Conservation (phyloP, 2,329 filamentous ascomycete species). For the Pyrenophora graminea region DNA sequence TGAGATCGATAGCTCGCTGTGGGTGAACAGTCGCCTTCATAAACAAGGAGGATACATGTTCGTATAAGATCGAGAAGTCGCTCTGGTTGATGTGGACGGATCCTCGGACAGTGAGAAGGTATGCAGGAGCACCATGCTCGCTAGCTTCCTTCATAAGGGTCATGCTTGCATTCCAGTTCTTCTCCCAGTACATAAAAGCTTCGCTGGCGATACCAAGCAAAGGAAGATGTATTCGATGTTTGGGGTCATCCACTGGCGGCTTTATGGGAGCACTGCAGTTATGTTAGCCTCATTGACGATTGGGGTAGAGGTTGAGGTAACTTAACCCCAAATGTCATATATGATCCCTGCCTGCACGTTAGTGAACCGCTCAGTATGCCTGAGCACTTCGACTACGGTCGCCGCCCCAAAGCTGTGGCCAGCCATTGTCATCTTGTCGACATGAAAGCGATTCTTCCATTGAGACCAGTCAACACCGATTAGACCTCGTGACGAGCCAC, state of each 20-base stretch:
- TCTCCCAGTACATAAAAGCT: conserved; percentile 71
- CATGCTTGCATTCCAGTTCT: conserved; percentile 64
- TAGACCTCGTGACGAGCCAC: conserved; percentile 63
- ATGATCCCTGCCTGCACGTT: conserved; percentile 68
- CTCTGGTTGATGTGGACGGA: conserved; percentile 69
- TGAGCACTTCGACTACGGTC: conserved; percentile 64
- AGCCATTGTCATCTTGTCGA: conserved; percentile 63
- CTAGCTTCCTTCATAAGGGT: conserved; percentile 61
- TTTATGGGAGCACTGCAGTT: conserved; percentile 51
- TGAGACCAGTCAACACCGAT: conserved; percentile 60
- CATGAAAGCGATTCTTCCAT: conserved; percentile 62
- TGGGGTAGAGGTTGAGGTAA: neutral
- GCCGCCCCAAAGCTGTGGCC: conserved; percentile 71
- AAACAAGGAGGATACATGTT: conserved; percentile 60
- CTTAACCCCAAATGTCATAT: conserved; percentile 65
- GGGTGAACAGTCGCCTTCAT: conserved; percentile 69
- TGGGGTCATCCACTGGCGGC: conserved; percentile 48
- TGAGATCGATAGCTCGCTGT: conserved; percentile 64
- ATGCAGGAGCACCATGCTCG: conserved; percentile 52
- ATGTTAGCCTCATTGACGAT: conserved; percentile 11
- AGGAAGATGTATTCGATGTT: conserved; percentile 57
- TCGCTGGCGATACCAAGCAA: conserved; percentile 68
- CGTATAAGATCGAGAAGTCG: conserved; percentile 69
- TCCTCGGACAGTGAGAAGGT: conserved; percentile 57
- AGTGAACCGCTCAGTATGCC: conserved; percentile 58